phyloP scores from a whole-genome alignment of 139 green algal species.

The Protoeuglena noctilucae region DNA sequence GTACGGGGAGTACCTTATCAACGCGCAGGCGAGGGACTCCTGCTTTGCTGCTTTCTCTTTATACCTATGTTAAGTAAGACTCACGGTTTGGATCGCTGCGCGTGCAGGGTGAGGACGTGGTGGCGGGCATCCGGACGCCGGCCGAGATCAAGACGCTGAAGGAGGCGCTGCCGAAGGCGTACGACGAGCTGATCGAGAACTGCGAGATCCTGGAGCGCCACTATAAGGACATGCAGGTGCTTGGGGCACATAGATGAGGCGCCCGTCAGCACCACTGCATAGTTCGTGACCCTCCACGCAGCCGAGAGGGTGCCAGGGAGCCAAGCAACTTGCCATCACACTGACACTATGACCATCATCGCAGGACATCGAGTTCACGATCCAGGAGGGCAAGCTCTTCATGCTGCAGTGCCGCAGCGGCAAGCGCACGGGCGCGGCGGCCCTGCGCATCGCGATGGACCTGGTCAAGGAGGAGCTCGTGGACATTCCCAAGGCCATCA shows the following conservation, averaged over 20 bases:
- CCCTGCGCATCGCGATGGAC: slow-evolving; percentile 24
- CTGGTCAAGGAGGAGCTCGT: slow-evolving; percentile 24
- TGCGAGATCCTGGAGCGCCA: slow-evolving; percentile 20
- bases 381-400: slow-evolving; percentile 22
- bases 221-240: slow-evolving; percentile 10
- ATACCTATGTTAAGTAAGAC: no score
- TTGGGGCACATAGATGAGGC: no score
- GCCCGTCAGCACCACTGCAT: no score
- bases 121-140: slow-evolving; percentile 32
- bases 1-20: slow-evolving; percentile 35
- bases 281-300: no score
- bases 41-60: no score
- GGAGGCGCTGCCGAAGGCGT: slow-evolving; percentile 17
- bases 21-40: no score
- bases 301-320: no score
- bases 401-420: slow-evolving; percentile 28
- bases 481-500: slow-evolving; percentile 8
- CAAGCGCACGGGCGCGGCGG: slow-evolving; percentile 23
- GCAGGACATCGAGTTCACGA: slow-evolving; percentile 37
- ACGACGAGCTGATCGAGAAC: slow-evolving; percentile 18
- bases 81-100: no score
- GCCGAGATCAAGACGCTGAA: slow-evolving; percentile 15
- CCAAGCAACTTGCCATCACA: no score
- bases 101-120: slow-evolving; percentile 30
- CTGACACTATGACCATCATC: no score